A percentile compares a stretch with the other conserved stretches of the same genome.
phyloP scores from a whole-genome alignment of 768 basidiomycete genomes.

The Ephemerocybe angulata region DNA sequence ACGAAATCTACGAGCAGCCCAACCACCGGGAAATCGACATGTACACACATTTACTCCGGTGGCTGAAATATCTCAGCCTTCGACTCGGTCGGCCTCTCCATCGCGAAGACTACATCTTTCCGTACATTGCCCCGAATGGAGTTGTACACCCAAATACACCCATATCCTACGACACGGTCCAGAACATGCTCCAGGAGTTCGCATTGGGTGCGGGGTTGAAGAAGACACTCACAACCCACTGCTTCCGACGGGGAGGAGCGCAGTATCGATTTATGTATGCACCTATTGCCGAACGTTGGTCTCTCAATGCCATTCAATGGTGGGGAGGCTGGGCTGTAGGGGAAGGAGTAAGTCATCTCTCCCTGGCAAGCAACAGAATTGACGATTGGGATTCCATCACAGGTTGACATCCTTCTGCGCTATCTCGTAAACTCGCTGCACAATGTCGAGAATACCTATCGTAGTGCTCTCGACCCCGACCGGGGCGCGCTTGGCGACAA shows the following conservation, averaged over 20 bases:
- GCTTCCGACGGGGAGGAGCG: constrained; percentile 32
- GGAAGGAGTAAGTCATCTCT: constrained; percentile 31
- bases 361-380: neutral
- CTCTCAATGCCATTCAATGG: constrained; percentile 31
- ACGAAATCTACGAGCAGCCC: constrained; percentile 33
- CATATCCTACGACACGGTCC: constrained; percentile 27
- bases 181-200: constrained; percentile 28
- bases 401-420: constrained; percentile 33
- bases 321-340: constrained; percentile 42
- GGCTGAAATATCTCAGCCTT: constrained; percentile 18
- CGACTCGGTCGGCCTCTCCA: constrained; percentile 18
- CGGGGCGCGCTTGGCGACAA: neutral
- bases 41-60: constrained; percentile 23
- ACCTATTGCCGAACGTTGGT: constrained; percentile 32
- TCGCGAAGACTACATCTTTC: constrained; percentile 33
- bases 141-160: constrained; percentile 18
- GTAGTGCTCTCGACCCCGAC: constrained; percentile 26
- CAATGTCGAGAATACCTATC: constrained; percentile 26
- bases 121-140: constrained; percentile 25
- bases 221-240: constrained; percentile 30
- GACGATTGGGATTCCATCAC: neutral
- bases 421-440: constrained; percentile 33
- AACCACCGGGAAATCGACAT: constrained; percentile 27
- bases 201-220: constrained; percentile 19
- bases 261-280: constrained; percentile 39